A percentile compares a stretch with the other conserved stretches of the same genome.
Conservation (phyloP, 805 yeast species). For the Ogataea minuta region DNA sequence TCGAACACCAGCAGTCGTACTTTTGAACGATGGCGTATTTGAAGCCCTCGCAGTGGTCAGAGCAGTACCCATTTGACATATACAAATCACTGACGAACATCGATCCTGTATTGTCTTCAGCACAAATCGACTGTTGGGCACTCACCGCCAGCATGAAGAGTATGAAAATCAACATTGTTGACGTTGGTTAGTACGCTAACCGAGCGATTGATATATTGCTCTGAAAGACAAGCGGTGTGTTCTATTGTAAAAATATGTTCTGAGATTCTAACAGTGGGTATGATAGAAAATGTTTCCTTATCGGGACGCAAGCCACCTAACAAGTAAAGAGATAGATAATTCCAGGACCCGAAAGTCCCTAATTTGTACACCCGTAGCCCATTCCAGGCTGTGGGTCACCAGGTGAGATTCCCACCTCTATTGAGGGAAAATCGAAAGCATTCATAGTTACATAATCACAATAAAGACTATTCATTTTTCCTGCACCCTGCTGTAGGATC, state of each 20-base stretch:
- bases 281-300: constrained; percentile 9
- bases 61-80: constrained; percentile 44
- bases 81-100: constrained; percentile 14
- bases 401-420: no score
- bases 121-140: constrained; percentile 24
- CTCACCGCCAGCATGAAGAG: neutral
- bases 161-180: constrained; percentile 1
- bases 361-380: no score
- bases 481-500: neutral
- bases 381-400: no score
- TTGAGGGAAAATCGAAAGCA: constrained; percentile 1
- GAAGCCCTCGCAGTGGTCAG: constrained; percentile 38
- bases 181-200: neutral
- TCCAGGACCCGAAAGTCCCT: no score
- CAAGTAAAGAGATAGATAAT: neutral
- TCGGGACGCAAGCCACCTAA: constrained; percentile 5
- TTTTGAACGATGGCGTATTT: constrained; percentile 47
- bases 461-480: neutral
- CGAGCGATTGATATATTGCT: neutral
- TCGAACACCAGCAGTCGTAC: constrained; percentile 48
- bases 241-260: constrained; percentile 6
- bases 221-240: constrained; percentile 2
- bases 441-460: no score
- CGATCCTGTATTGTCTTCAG: constrained; percentile 29
- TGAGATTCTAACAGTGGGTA: constrained; percentile 4